Percentiles rank a stretch among this genome's conserved stretches.
Conservation (phyloP, 176 grass and related monocot genomes). For the Carex myosuroides region DNA sequence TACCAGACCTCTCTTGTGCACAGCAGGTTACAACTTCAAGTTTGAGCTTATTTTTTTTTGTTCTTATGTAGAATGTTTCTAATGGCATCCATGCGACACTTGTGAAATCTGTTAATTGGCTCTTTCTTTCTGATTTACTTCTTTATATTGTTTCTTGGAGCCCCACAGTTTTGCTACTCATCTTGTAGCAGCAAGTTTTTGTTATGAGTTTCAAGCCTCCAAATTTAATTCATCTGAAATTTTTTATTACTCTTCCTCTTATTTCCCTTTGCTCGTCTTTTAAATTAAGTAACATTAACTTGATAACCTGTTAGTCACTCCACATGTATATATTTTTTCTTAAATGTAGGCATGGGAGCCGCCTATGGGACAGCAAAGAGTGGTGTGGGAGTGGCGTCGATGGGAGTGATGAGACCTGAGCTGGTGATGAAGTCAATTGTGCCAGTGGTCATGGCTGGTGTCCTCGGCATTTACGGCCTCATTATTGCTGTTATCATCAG, state of each 20-base stretch:
- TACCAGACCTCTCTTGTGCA: neutral
- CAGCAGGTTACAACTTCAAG: neutral
- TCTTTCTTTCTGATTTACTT: neutral
- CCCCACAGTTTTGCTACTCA: neutral
- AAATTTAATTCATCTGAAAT: neutral
- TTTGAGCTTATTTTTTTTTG: neutral
- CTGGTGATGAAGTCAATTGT: conserved; percentile 99
- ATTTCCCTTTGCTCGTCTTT: neutral
- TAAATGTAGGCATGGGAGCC: conserved; percentile 74
- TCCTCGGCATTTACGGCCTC: conserved; percentile 94
- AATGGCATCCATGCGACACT: neutral
- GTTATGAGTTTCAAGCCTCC: neutral
- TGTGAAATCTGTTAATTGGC: neutral
- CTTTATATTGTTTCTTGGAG: neutral
- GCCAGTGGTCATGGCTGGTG: conserved; percentile 97
- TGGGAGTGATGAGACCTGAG: conserved; percentile 99
- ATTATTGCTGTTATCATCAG: conserved; percentile 99
- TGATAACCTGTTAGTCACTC: neutral
- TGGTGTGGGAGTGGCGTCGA: conserved; percentile 91
- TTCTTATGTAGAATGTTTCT: neutral
- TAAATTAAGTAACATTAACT: neutral
- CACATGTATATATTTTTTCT: neutral
- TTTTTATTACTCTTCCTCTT: neutral
- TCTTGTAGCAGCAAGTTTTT: neutral
- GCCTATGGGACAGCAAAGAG: conserved; percentile 98